Percentiles rank a stretch among this genome's conserved stretches.
These are phyloP conservation scores for Apiotrichum sp. DNA, from an alignment of 1,284 basidiomycete genomes.

Conservation along the genomic window DNA sequence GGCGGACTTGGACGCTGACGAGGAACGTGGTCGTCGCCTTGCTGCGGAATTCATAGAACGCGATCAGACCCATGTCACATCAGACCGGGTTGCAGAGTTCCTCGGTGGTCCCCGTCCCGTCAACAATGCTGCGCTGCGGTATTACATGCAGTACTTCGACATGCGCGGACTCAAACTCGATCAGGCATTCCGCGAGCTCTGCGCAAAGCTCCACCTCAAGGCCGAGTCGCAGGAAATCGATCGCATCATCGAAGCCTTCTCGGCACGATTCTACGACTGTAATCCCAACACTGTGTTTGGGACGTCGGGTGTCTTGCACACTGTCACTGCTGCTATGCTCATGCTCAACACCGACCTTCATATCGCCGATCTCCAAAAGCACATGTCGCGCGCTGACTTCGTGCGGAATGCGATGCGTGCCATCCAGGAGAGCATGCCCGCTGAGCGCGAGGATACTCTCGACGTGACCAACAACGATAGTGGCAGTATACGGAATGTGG, in stretches of 20 bases:
- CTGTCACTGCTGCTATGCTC: constrained; percentile 84
- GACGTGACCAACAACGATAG: constrained; percentile 63
- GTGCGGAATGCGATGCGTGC: constrained; percentile 83
- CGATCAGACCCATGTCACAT: constrained; percentile 72
- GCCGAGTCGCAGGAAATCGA: constrained; percentile 98
- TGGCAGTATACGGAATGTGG: constrained; percentile 45
- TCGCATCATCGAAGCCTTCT: constrained; percentile 87
- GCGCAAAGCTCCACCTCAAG: constrained; percentile 84
- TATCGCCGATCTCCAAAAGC: constrained; percentile 77
- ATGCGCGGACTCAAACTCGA: constrained; percentile 77
- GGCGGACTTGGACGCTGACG: constrained; percentile 31
- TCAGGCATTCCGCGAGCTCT: constrained; percentile 80
- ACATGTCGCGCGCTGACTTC: constrained; percentile 93
- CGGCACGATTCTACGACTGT: constrained; percentile 80
- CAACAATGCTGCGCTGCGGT: constrained; percentile 66
- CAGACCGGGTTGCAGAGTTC: constrained; percentile 94
- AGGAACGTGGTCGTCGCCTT: constrained; percentile 63
- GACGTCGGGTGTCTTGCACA: constrained; percentile 85
- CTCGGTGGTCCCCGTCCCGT: constrained; percentile 74
- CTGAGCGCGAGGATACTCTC: constrained; percentile 52
- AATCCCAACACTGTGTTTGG: constrained; percentile 76
- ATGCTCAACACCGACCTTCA: constrained; percentile 96
- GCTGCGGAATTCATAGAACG: constrained; percentile 80
- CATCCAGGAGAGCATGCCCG: constrained; percentile 52
- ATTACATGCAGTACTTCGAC: constrained; percentile 87